phyloP scores from a whole-genome alignment of 805 yeast species.

The Kazachstania viticola region DNA sequence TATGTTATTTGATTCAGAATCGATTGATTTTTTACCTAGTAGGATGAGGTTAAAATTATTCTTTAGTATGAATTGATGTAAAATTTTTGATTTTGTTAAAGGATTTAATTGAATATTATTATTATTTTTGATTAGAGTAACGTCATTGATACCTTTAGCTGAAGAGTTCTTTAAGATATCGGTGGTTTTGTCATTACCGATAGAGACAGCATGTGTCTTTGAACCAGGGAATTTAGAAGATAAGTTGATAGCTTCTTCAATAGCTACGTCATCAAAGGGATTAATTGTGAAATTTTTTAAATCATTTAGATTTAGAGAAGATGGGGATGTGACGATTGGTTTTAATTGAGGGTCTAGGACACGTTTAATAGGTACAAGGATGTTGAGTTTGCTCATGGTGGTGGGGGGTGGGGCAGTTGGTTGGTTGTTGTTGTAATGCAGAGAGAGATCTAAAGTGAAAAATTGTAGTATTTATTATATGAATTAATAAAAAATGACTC shows the following conservation, averaged over 20 bases:
- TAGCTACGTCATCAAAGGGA: conserved; percentile 96
- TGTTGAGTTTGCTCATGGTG: too few relatives aligned
- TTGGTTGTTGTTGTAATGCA: too few relatives aligned
- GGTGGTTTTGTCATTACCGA: conserved; percentile 79
- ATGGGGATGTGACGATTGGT: conserved; percentile 80
- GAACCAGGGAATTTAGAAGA: conserved; percentile 55
- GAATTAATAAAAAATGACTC: too few relatives aligned
- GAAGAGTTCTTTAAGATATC: conserved; percentile 81
- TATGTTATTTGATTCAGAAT: conserved; percentile 88
- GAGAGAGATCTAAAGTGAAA: too few relatives aligned
- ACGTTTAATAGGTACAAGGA: conserved; percentile 88
- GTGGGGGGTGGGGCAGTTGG: too few relatives aligned
- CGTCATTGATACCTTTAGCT: conserved; percentile 88
- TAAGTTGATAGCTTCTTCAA: conserved; percentile 84
- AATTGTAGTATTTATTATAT: too few relatives aligned
- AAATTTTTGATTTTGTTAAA: conserved; percentile 74
- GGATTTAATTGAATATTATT: conserved; percentile 66
- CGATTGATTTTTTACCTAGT: conserved; percentile 94
- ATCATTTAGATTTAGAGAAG: conserved; percentile 75
- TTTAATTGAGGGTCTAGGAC: conserved; percentile 89
- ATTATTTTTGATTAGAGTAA: conserved; percentile 72
- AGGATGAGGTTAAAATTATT: conserved; percentile 68
- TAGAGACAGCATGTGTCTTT: conserved; percentile 78
- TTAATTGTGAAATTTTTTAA: conserved; percentile 77
- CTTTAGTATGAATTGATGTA: conserved; percentile 59